Conservation (phyloP, 108 stramenopile genomes). For the Pseudonitzschia multiseries region DNA sequence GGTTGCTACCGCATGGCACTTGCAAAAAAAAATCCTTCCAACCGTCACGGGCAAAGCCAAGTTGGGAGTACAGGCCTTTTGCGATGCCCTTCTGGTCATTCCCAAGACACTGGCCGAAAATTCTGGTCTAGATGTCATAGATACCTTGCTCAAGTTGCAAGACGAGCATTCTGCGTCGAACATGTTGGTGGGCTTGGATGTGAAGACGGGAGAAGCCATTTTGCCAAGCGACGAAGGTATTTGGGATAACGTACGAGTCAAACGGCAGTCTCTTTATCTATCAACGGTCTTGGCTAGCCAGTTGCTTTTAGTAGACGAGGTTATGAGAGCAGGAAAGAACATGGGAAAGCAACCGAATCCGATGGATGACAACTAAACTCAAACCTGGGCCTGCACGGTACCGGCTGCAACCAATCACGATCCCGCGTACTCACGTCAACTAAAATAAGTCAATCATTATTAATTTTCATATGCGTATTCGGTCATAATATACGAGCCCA, state of each 20-base stretch:
- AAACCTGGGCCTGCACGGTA: neutral
- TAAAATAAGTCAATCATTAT: neutral
- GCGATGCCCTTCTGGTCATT: slow-evolving; percentile 94
- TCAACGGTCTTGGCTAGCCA: slow-evolving; percentile 96
- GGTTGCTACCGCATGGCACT: slow-evolving; percentile 82
- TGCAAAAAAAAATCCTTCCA: slow-evolving; percentile 59
- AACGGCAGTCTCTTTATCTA: slow-evolving; percentile 93
- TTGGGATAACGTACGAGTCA: slow-evolving; percentile 98
- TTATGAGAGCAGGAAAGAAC: slow-evolving; percentile 98
- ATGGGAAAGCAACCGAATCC: slow-evolving; percentile 75
- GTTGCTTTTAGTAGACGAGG: slow-evolving; percentile 97
- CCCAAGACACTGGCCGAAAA: slow-evolving; percentile 99
- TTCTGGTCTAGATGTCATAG: slow-evolving; percentile 96
- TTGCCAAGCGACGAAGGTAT: slow-evolving; percentile 92
- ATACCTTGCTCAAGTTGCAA: slow-evolving; percentile 81
- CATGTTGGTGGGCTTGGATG: slow-evolving; percentile 91
- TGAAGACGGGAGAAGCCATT: slow-evolving; percentile 92
- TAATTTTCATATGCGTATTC: neutral
- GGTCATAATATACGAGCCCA: no score
- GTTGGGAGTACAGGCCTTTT: slow-evolving; percentile 96
- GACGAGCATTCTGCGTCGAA: slow-evolving; percentile 81
- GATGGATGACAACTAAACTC: slow-evolving; percentile 24
- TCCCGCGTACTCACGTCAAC: neutral
- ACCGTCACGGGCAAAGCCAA: slow-evolving; percentile 88
- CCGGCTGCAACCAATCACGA: no score